Conservation (phyloP, 1,139 yeast genomes). For the Diutina pseudorugosa region DNA sequence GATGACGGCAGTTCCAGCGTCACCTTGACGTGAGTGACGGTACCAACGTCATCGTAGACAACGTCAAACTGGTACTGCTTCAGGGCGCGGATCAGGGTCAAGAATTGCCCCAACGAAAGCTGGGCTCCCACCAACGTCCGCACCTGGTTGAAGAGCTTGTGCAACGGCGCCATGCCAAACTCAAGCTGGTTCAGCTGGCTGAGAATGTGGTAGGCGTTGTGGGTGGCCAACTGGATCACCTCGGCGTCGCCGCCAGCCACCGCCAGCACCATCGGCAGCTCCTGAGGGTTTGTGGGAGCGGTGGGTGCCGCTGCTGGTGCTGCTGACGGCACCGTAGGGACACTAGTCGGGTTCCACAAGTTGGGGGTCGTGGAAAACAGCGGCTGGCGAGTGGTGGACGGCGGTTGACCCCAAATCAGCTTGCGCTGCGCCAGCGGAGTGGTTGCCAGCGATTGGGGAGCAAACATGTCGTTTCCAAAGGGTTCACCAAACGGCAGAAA, state of each 20-base stretch:
- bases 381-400: not conserved
- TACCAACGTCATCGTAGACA: slow-evolving; percentile 35
- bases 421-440: not conserved
- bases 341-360: slow-evolving; percentile 17
- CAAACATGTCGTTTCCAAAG: not conserved
- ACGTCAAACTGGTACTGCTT: slow-evolving; percentile 21
- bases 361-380: not conserved
- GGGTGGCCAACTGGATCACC: slow-evolving; percentile 18
- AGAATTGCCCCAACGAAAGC: slow-evolving; percentile 31
- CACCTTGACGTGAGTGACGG: slow-evolving; percentile 29
- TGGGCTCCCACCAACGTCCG: slow-evolving; percentile 2
- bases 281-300: not conserved
- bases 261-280: not conserved
- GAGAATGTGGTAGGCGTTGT: slow-evolving; percentile 23
- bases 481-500: slow-evolving; percentile 1
- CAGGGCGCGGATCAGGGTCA: slow-evolving; percentile 20
- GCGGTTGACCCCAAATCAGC: slow-evolving; percentile 3
- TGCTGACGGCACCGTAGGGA: slow-evolving; percentile 22
- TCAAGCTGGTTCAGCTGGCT: slow-evolving; percentile 22
- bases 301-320: not conserved
- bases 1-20: not conserved
- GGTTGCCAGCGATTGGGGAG: not conserved
- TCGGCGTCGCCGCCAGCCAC: slow-evolving; percentile 3
- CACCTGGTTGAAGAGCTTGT: slow-evolving; percentile 17
- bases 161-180: slow-evolving; percentile 27